Base-by-base conservation (phyloP, 768 basidiomycete species). In the Agrocybe praecox region DNA sequence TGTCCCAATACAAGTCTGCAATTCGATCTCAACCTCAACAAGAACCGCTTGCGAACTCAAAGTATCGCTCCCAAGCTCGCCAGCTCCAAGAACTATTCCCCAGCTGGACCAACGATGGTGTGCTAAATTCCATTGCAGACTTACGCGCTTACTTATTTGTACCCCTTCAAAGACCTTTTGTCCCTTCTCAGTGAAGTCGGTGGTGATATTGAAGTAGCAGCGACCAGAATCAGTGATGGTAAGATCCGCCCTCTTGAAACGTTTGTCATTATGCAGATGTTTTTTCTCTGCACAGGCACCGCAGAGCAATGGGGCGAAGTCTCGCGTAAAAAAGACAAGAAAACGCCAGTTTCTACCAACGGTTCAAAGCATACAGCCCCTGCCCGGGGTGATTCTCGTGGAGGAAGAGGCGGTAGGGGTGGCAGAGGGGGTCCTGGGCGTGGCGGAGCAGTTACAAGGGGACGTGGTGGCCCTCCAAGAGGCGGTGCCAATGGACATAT, bases 251-350 rank as follows among this genome's bases (percentile, higher is more conserved):
- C 36, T 36, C 58, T 53, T 29, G 55, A 58, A 58, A 49, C 61
- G 52, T 53, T 49, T 22, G 57, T 65, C 47, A 58, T 69, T 49
- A 17, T 22, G 17, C 51, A 49, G 22, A 53, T 48, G 46, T 29
- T 49, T 43, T 49, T n/a, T 40, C n/a, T 40, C 6, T 40, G 12
- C 18, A 50, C 68, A 94, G 92, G 92, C 66, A 78, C 79, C 62
- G 88, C 81, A 46, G 84, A 87, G 69, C 89, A 88, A 66, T 94
- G 92, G 92, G 91, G 83, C 50, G 84, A 90, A 53, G 92, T 92
- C 55, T 85, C 84, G 60, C 88, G 84, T 72, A 94, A 92, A 83
- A 94, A 92, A 78, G 90, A 94, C 72, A 92, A 93, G 80, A 93
- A 91, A 74, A 58, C 75, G 24, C 64, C 80, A 12, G 49, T 76